Evolutionary conservation across 2,329 filamentous ascomycete genomes (phyloP).

Genomic region (Fusarium penzigii): DNA sequence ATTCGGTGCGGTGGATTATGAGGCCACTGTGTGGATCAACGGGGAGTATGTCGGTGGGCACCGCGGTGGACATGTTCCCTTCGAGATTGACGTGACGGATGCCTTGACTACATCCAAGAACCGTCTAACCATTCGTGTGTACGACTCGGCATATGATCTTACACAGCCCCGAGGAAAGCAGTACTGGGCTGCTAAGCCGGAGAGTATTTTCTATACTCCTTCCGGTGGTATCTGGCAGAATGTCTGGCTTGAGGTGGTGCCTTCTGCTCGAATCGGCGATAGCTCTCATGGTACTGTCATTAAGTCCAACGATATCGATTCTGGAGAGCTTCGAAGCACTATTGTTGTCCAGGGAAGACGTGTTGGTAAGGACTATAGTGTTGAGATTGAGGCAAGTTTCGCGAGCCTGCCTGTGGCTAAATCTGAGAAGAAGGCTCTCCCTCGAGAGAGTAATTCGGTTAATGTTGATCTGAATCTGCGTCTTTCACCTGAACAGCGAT

Average conservation of each 20-base stretch:
- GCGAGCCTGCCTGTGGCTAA: slow-evolving; percentile 48
- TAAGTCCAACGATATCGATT: slow-evolving; percentile 53
- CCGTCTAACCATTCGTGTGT: slow-evolving; percentile 57
- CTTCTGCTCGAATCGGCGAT: slow-evolving; percentile 52
- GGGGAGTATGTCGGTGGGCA: slow-evolving; percentile 55
- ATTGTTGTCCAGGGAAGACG: slow-evolving; percentile 52
- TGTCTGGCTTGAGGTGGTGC: slow-evolving; percentile 59
- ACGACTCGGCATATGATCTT: slow-evolving; percentile 65
- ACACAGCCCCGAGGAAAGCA: slow-evolving; percentile 69
- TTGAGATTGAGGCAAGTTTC: slow-evolving; percentile 57
- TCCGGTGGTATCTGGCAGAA: slow-evolving; percentile 60
- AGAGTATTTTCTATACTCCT: slow-evolving; percentile 61
- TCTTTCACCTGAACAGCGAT: slow-evolving; percentile 43
- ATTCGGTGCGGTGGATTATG: slow-evolving; percentile 64
- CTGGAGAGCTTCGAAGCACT: slow-evolving; percentile 50
- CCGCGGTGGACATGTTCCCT: slow-evolving; percentile 60
- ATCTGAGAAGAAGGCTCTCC: slow-evolving; percentile 43
- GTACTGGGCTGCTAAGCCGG: slow-evolving; percentile 62
- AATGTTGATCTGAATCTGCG: slow-evolving; percentile 50
- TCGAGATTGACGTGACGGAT: slow-evolving; percentile 59
- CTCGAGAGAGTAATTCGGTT: slow-evolving; percentile 50
- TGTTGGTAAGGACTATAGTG: slow-evolving; percentile 45
- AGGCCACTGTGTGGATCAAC: slow-evolving; percentile 58
- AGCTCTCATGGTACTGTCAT: slow-evolving; percentile 60
- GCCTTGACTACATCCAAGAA: slow-evolving; percentile 35